Base-by-base conservation (phyloP, 805 yeast genomes). In the Wickerhamiella azyma region DNA sequence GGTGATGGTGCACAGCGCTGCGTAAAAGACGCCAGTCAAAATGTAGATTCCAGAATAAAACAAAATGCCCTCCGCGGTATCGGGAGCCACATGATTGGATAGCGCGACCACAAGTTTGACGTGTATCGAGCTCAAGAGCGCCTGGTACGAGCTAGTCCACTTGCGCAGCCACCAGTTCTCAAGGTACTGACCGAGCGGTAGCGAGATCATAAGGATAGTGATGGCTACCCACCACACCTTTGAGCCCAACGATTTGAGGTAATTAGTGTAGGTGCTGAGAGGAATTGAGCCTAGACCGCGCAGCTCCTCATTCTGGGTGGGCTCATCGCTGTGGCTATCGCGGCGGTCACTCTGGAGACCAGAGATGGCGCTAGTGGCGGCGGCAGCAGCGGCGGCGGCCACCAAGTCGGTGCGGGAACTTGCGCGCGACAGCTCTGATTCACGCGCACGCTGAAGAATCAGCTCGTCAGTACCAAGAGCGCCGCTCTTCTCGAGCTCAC, bases 391-490 rank as follows among this genome's bases (percentile, higher is more conserved):
- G 8, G 33, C 33, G 4, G 33, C 16, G 3, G 39, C 28, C 10
- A 37, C 14, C 26, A 42, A 30, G 11, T 36, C 45, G n/a, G 36
- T 26, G 14, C 45, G 32, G 7, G 54, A 51, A 14, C 14, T 39
- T 1, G 50, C 32, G 1, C 57, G 52, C 26, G 52, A 48, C 8
- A 37, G 13, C 6, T 24, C 26, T 2, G 48, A 45, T 6, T 40
- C 47, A 7, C 43, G 46, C 11, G 51, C 51, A 16, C 49, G 50
- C 24, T 51, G 49, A 10, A 40, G 35, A 14, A 84, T 75, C 56
- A 84, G 74, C 47, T 85, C 94, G 55, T 88, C 96, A 52, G 81
- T 85, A 46, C 95, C 95, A 40, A 89, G 70, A n/a, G 73, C 72
- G 49, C 96, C 95, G 24, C 74, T 60, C 13, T 70, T 66, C 41